These are phyloP conservation scores for Fusarium sp. DNA, from an alignment of 2,329 filamentous ascomycete species.

Conservation along the genomic window DNA sequence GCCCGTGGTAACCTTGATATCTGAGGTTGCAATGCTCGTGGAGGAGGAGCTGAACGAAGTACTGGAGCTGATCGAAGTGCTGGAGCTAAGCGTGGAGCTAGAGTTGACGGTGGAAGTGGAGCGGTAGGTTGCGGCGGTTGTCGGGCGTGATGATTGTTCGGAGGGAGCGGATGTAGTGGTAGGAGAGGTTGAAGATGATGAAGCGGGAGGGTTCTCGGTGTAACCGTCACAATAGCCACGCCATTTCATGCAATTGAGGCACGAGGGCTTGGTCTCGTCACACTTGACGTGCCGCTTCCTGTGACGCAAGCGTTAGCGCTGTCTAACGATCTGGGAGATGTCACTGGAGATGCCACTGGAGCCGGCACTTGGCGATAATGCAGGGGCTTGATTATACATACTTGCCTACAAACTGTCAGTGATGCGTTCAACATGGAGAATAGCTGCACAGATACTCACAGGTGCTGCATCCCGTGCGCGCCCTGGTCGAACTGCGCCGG, in stretches of 20 bases:
- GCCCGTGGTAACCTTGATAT: constrained; percentile 29
- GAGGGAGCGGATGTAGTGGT: constrained; percentile 5
- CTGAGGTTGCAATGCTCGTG: constrained; percentile 20
- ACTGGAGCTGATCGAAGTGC: not conserved
- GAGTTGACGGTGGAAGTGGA: constrained; percentile 8
- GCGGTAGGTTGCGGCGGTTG: constrained; percentile 1
- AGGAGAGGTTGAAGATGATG: constrained; percentile 9
- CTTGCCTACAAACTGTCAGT: constrained; percentile 46
- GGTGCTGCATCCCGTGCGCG: constrained; percentile 53
- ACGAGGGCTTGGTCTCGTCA: constrained; percentile 56
- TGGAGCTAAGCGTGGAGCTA: not conserved
- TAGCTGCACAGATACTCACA: constrained; percentile 45
- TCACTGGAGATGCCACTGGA: not conserved
- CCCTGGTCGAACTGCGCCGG: constrained; percentile 52
- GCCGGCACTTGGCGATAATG: not conserved
- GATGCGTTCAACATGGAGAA: not conserved
- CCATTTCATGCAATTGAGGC: constrained; percentile 57
- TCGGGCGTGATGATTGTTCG: constrained; percentile 17
- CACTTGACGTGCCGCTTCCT: constrained; percentile 58
- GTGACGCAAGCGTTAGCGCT: constrained; percentile 14
- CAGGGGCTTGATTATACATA: constrained; percentile 36
- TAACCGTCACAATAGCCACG: constrained; percentile 55
- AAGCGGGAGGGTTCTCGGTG: constrained; percentile 26
- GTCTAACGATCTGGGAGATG: not conserved
- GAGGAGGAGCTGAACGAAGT: constrained; percentile 2